Evolutionary conservation across 495 filamentous ascomycete genomes (phyloP), one percentile per base, ranked within the genome.

Genomic region (Rhizodiscina lignyota): DNA sequence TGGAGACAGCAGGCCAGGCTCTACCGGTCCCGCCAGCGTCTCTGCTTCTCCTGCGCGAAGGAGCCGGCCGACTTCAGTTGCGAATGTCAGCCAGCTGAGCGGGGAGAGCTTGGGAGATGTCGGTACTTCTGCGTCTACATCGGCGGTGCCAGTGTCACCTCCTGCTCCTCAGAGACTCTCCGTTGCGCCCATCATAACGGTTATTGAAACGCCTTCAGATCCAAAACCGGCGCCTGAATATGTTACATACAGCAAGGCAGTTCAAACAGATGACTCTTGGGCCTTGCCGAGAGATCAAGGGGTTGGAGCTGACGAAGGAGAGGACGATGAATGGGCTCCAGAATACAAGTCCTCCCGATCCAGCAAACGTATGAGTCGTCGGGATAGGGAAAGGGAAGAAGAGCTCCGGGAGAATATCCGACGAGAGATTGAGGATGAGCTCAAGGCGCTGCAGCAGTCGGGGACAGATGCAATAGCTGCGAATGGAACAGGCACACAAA

Each of bases 231-330:
- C 94, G 55, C 49, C 74, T 26, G 85, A 94, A 55, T 60, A 85
- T 16, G 75, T 86, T 48, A 85, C 81, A 21, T 94, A 96, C 66
- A 94, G 79, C 64, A 99, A 93, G 61, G 83, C 70, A 11, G 84
- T 96, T 18, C 91, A 96, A 51, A 93, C 89, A 13, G 68, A 66
- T 27, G 64, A 64, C 5, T 54, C 43, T 43, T 63, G 56, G 57
- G 39, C 47, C 19, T 51, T 55, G 6, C 53, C 47, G 27, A 42
- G 38, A 33, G 38, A 37, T 33, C 37, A 44, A 11, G 40, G 58
- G n/a, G 49, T 53, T 1, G 47, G 64, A 34, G 59, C 64, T 12
- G 67, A 70, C n/a, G 74, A 74, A 6, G 80, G 83, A 13, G 61
- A 66, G n/a, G 80, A 80, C 18, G 70, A 70, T 21, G 50, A 53